These are phyloP conservation scores for Paramecium pentaurelia DNA, from an alignment of 73 alveolate species.

Conservation along the genomic window DNA sequence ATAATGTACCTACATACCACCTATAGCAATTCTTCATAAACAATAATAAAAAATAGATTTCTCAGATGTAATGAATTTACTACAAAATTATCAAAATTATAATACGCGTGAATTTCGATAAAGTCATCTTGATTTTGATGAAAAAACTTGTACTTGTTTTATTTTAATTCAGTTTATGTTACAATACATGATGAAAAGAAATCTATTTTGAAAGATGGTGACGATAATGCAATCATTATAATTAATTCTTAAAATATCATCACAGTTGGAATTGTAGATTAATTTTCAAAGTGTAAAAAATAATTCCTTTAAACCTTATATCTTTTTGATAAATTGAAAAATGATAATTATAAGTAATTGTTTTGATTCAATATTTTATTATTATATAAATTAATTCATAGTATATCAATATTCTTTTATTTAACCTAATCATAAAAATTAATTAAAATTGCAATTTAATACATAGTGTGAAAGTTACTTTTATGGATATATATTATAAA, in stretches of 20 bases:
- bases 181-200: slow-evolving; percentile 5
- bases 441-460: no score
- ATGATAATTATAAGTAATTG: slow-evolving; percentile 34
- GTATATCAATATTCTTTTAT: no score
- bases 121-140: neutral
- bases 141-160: neutral
- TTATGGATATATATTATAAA: no score
- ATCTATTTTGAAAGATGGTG: slow-evolving; percentile 18
- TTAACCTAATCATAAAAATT: no score
- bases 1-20: neutral
- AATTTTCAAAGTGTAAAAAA: neutral
- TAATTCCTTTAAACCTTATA: neutral
- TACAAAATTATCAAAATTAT: neutral
- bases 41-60: neutral
- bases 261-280: neutral
- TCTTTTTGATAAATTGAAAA: slow-evolving; percentile 27
- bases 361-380: neutral
- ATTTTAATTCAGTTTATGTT: neutral
- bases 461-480: no score
- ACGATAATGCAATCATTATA: neutral
- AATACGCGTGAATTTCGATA: neutral
- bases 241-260: neutral
- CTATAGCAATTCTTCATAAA: neutral
- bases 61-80: neutral
- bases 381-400: no score